Evolutionary conservation across 441 rosid species (phyloP), one percentile per base, ranked within the genome.

Genomic region (Macaranga tanarius): DNA sequence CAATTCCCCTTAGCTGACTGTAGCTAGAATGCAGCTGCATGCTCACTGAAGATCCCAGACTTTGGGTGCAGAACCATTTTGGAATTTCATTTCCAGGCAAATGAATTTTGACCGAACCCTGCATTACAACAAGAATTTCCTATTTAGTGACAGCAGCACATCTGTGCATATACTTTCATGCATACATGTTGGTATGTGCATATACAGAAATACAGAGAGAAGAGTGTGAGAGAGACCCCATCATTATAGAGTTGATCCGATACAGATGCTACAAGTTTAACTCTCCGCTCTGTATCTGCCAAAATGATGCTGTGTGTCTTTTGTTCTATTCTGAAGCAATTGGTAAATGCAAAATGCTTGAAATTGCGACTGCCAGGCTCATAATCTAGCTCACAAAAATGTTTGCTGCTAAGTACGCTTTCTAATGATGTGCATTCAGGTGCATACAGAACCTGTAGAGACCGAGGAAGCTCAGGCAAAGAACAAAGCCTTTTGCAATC

Each of bases 391-490:
- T 15, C 55, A 45, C n/a, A 20, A 8, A 54, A 57, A 23, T 47
- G 6, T 50, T 48, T 50, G 38, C 58, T 66, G 73, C 23, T 40
- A 4, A 28, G 4, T 44, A 58, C 25, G 19, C 0, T 69, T 69
- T 58, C 65, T 23, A 69, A 10, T 16, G 73, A 69, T 58, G 42
- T 25, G 48, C 73, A 69, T 16, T 28, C 64, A 15, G 0, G 22
- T 11, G 65, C 73, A 23, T 8, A 5, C 4, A 69, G 23, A 58
- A 3, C 0, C 5, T 9, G 3, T 12, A 57, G 25, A 11, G 40
- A 40, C 64, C 0, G 10, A 7, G 55, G 73, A 57, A 69, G 64
- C 64, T 42, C 40, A 2, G 64, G 73, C 73, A 69, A 40, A 44
- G 55, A 56, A 2, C 23, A 44, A 58, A 69, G 73, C 64, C 19